Base-by-base conservation (phyloP, 1,139 yeast genomes). In the Geotrichum macrosporum region DNA sequence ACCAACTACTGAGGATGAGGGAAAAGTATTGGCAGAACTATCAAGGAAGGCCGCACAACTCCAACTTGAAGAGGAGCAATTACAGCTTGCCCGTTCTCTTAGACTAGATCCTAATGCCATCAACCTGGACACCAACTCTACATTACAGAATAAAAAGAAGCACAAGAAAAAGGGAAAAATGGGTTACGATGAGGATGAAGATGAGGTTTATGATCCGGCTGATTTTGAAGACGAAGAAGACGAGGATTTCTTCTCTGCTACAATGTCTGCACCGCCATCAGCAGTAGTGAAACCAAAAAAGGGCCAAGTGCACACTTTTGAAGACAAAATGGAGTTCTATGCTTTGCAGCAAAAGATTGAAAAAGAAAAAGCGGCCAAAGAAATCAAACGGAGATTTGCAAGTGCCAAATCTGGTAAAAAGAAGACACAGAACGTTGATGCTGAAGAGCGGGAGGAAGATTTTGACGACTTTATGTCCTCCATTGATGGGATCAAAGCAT, bases 291-390 rank as follows among this genome's bases (percentile, higher is more conserved):
- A 34, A 18, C 35, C 40, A 9, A 35, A 32, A 19, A 46, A 46
- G 32, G 38, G 44, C 4, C 33, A 43, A 21, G 16, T 38, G 5
- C 31, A 34, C 16, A 36, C 37, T 19, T 35, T 45, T 20, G 35
- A 41, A 9, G 47, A 45, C 38, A 42, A 37, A 21, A 15, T 26
- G n/a, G 35, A 45, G 24, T 48, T 41, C 30, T 35, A 39, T 29
- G 29, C 29, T 16, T 20, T 48, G 10, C 51, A 48, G 18, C 41
- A 30, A 4, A 36, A 48, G 30, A 48, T 48, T 38, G 51, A 48
- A 12, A 41, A 42, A 19, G 46, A 47, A 10, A 42, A 41, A 27
- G 44, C 46, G n/a, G 49, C 46, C 5, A 18, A 46, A 27, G 33
- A 36, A 24, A 46, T 46, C 21, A 42, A 46, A 26, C 42, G 29